Evolutionary conservation across 352 stramenopile species (phyloP).

Genomic region (Pythium graminicola): DNA sequence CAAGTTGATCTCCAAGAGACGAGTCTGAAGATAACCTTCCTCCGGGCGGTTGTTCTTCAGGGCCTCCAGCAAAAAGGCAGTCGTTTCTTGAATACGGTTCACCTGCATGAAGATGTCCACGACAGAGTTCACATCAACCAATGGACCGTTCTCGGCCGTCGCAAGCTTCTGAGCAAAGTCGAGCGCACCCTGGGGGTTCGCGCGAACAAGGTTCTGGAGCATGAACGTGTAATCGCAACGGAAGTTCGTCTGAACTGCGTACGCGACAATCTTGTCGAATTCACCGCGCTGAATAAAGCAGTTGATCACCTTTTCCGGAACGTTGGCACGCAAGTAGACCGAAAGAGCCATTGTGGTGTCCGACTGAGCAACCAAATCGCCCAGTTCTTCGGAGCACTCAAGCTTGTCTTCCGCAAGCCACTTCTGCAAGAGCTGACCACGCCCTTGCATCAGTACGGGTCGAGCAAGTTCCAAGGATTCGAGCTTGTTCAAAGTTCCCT

Average conservation of each 20-base stretch:
- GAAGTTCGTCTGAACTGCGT: slow-evolving; percentile 94
- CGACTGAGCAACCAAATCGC: slow-evolving; percentile 93
- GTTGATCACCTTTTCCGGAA: slow-evolving; percentile 99
- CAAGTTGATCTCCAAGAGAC: slow-evolving; percentile 99
- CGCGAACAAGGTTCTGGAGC: slow-evolving; percentile 98
- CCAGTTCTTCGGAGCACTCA: slow-evolving; percentile 95
- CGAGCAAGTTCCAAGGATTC: slow-evolving; percentile 98
- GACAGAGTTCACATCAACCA: slow-evolving; percentile 98
- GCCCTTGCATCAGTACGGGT: slow-evolving; percentile 96
- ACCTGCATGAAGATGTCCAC: slow-evolving; percentile 99
- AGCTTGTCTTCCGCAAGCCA: slow-evolving; percentile 99
- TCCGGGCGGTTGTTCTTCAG: slow-evolving; percentile 99
- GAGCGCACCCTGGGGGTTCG: slow-evolving; percentile 95
- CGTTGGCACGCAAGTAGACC: slow-evolving; percentile 96
- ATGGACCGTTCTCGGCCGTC: slow-evolving; percentile 88
- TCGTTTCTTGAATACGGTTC: slow-evolving; percentile 99
- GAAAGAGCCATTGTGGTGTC: slow-evolving; percentile 98
- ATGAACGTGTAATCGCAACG: slow-evolving; percentile 99
- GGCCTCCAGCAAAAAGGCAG: slow-evolving; percentile 98
- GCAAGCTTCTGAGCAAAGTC: slow-evolving; percentile 99
- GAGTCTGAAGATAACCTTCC: slow-evolving; percentile 99
- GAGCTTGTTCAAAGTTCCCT: slow-evolving; percentile 98
- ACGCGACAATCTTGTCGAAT: slow-evolving; percentile 99
- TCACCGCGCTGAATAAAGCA: slow-evolving; percentile 98
- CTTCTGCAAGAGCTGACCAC: slow-evolving; percentile 98